Evolutionary conservation across 2,329 filamentous ascomycete species (phyloP).

Genomic region (Zasmidium citrigriseum): DNA sequence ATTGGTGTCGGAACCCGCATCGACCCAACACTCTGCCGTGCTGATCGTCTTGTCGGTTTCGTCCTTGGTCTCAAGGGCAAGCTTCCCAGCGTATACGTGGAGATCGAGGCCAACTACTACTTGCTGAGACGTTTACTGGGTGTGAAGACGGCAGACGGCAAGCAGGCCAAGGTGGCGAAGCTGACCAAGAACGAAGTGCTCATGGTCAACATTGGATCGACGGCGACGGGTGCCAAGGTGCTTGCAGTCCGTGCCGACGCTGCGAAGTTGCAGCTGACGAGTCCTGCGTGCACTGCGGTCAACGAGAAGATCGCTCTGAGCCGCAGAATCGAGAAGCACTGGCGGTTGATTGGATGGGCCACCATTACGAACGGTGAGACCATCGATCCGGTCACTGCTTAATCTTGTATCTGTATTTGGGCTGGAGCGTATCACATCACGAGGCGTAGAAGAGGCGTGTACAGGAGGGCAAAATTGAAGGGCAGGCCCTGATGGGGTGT

Average conservation of each 20-base stretch:
- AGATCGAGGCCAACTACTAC: conserved; percentile 99
- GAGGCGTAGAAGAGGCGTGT: background rate
- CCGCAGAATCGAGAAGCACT: conserved; percentile 98
- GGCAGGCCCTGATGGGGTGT: background rate
- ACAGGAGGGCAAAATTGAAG: background rate
- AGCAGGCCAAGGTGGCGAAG: conserved; percentile 99
- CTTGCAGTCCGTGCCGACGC: conserved; percentile 96
- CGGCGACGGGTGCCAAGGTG: conserved; percentile 95
- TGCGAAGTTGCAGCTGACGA: conserved; percentile 89
- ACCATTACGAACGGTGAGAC: conserved; percentile 27
- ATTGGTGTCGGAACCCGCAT: conserved; percentile 98
- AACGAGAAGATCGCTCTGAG: conserved; percentile 97
- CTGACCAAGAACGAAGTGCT: conserved; percentile 97
- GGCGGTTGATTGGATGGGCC: conserved; percentile 86
- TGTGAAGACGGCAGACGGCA: conserved; percentile 96
- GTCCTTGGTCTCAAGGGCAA: conserved; percentile 92
- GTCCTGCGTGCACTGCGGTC: conserved; percentile 83
- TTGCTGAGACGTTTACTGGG: conserved; percentile 88
- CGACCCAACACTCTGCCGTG: conserved; percentile 96
- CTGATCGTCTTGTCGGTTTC: conserved; percentile 97
- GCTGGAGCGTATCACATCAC: background rate
- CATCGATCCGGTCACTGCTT: conserved; percentile 15
- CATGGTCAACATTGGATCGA: conserved; percentile 99
- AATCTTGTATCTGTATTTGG: background rate
- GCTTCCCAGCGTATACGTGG: conserved; percentile 94